Percentiles rank a stretch among this genome's conserved stretches.
phyloP scores from a whole-genome alignment of 2,329 filamentous ascomycete genomes.

The Pestalotiopsis sp. region DNA sequence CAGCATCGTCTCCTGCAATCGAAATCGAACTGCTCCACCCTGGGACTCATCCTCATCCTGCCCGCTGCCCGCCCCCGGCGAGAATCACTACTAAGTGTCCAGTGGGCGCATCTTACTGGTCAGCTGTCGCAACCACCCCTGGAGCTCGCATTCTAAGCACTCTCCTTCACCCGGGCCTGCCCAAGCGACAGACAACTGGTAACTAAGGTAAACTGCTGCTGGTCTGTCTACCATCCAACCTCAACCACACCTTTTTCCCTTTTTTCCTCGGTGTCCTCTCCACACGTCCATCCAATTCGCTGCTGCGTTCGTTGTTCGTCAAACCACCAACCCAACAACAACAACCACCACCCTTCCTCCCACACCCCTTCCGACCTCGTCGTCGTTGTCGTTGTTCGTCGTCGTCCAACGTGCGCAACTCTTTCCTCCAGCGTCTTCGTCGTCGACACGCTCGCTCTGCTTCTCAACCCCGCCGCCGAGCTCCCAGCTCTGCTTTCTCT shows the following conservation, averaged over 20 bases:
- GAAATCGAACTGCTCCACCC: background rate
- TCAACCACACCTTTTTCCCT: slow-evolving; percentile 28
- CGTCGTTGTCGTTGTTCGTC: background rate
- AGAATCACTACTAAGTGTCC: slow-evolving; percentile 20
- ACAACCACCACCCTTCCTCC: background rate
- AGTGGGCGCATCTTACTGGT: slow-evolving; percentile 17
- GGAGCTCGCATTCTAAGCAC: slow-evolving; percentile 26
- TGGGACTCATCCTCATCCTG: background rate
- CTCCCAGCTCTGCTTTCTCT: background rate
- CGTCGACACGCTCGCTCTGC: background rate
- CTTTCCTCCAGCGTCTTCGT: background rate
- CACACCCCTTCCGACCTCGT: background rate
- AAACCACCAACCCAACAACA: slow-evolving; percentile 13
- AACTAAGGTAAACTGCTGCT: background rate
- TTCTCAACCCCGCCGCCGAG: background rate
- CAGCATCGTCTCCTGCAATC: background rate
- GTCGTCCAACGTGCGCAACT: background rate
- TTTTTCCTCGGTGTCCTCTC: slow-evolving; percentile 27
- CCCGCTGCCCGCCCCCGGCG: slow-evolving; percentile 7
- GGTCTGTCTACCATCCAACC: slow-evolving; percentile 24
- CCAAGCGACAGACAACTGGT: background rate
- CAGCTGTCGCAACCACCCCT: slow-evolving; percentile 25
- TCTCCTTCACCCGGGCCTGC: slow-evolving; percentile 29
- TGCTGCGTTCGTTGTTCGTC: slow-evolving; percentile 13
- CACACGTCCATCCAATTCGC: slow-evolving; percentile 19